These are phyloP conservation scores for Tuber magnatum DNA, from an alignment of 495 filamentous ascomycete species.

Conservation along the genomic window DNA sequence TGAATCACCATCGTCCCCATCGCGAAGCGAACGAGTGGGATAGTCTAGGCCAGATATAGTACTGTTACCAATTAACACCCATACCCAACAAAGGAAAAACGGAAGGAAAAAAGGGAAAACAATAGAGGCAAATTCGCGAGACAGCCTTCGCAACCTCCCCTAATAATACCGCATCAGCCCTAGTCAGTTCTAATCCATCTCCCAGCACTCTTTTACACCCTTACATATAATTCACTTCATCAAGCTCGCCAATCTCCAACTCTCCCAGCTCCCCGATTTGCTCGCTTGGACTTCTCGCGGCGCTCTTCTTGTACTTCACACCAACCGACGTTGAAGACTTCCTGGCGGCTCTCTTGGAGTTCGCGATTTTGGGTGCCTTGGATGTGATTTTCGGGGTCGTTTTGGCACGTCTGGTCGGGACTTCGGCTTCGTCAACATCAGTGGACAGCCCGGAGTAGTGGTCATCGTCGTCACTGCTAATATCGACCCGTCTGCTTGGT, in stretches of 20 bases:
- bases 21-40: not conserved
- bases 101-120: not conserved
- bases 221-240: not conserved
- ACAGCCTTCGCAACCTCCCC: not conserved
- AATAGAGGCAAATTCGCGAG: not conserved
- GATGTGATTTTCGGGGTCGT: not conserved
- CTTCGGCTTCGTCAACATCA: not conserved
- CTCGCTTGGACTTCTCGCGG: not conserved
- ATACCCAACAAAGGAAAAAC: not conserved
- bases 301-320: not conserved
- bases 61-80: not conserved
- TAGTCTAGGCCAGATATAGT: not conserved
- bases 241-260: not conserved
- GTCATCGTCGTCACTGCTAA: not conserved
- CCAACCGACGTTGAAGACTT: not conserved
- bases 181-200: not conserved
- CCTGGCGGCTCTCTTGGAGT: not conserved
- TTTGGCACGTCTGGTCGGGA: not conserved
- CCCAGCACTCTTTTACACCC: not conserved
- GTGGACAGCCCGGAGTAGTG: not conserved
- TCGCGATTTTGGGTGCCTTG: not conserved
- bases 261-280: not conserved
- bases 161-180: not conserved
- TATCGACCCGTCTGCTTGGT: not conserved
- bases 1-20: not conserved